Conservation (phyloP, 2,329 filamentous ascomycete genomes). For the Aureobasidium uvarum region DNA sequence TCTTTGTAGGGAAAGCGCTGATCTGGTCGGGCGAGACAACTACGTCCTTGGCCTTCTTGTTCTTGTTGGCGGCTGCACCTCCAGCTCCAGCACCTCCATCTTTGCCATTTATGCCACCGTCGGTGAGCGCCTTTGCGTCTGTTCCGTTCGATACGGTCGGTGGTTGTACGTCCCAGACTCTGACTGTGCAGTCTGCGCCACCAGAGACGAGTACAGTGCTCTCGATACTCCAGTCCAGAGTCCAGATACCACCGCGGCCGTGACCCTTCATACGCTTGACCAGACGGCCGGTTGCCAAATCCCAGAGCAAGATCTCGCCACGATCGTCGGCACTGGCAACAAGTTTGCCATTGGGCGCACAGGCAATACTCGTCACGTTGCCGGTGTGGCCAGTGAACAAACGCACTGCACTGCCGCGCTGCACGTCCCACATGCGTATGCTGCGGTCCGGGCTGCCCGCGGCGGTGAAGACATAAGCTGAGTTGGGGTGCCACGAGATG, state of each 20-base stretch:
- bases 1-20: conserved; percentile 92
- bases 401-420: conserved; percentile 80
- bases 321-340: conserved; percentile 87
- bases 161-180: conserved; percentile 87
- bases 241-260: conserved; percentile 90
- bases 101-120: conserved; percentile 48
- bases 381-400: conserved; percentile 91
- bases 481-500: conserved; percentile 93
- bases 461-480: conserved; percentile 87
- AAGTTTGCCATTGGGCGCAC: conserved; percentile 81
- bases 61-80: conserved; percentile 39
- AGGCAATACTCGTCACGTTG: conserved; percentile 79
- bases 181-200: conserved; percentile 87
- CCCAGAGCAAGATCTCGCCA: conserved; percentile 93
- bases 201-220: conserved; percentile 87
- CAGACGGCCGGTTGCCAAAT: conserved; percentile 77
- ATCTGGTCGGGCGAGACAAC: conserved; percentile 92
- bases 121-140: conserved; percentile 51
- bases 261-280: conserved; percentile 94
- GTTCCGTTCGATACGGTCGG: conserved; percentile 31
- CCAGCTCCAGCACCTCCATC: conserved; percentile 52
- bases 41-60: conserved; percentile 85
- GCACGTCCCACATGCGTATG: conserved; percentile 96
- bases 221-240: conserved; percentile 88
- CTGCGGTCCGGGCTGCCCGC: conserved; percentile 76